These are phyloP conservation scores for Nitzschia sp. DNA, from an alignment of 108 stramenopile species.

Conservation along the genomic window DNA sequence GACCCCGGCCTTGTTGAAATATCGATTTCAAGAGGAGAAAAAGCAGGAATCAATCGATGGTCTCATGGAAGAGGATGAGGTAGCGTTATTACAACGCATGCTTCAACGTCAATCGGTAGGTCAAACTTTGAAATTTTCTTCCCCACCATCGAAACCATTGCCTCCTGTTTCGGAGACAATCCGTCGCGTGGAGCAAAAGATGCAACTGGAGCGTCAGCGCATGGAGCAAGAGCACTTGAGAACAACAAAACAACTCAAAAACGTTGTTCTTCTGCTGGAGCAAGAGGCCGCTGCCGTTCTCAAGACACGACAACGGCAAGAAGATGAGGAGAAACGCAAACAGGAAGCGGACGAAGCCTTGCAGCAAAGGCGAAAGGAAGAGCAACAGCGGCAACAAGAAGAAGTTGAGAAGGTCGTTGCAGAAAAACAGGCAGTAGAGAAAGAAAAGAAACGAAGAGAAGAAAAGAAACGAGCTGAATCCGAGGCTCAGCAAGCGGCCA, in stretches of 20 bases:
- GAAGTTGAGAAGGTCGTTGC: slow-evolving; percentile 14
- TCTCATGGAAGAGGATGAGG: slow-evolving; percentile 7
- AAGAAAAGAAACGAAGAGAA: slow-evolving; percentile 17
- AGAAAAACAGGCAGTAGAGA: slow-evolving; percentile 2
- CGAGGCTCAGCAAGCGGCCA: slow-evolving; percentile 54
- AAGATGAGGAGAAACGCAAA: slow-evolving; percentile 14
- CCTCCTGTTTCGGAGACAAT: background rate
- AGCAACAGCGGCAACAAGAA: slow-evolving; percentile 11
- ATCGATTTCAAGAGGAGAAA: slow-evolving; percentile 1
- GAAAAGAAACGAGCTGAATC: slow-evolving; percentile 20
- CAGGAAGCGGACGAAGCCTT: slow-evolving; percentile 19
- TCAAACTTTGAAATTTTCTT: background rate
- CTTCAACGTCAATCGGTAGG: background rate
- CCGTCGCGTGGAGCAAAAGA: slow-evolving; percentile 8
- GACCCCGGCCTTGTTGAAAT: slow-evolving; percentile 25
- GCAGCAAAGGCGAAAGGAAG: slow-evolving; percentile 8
- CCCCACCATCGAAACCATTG: background rate
- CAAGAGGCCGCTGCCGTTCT: slow-evolving; percentile 31
- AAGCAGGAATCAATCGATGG: background rate
- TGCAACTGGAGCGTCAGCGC: slow-evolving; percentile 7
- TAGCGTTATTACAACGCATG: slow-evolving; percentile 7
- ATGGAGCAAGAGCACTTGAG: slow-evolving; percentile 19
- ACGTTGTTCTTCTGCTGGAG: slow-evolving; percentile 13
- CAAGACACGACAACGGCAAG: slow-evolving; percentile 20
- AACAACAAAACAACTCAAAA: background rate